These are phyloP conservation scores for Buddleja alternifolia DNA, from an alignment of 257 asterid genomes.

Conservation along the genomic window DNA sequence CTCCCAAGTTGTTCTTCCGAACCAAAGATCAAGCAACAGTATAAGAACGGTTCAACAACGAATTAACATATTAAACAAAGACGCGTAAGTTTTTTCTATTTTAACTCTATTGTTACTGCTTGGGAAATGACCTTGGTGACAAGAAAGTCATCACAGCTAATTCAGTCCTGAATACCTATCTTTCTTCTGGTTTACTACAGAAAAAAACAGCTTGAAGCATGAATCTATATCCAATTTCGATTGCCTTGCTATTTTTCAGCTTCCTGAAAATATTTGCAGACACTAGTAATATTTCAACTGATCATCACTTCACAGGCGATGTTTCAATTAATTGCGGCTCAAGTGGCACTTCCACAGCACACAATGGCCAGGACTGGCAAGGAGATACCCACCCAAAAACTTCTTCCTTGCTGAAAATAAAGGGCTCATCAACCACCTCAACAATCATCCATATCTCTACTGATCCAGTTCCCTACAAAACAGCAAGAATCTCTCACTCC, in stretches of 20 bases:
- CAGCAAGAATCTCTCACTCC: constrained; percentile 18
- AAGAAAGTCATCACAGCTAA: no score
- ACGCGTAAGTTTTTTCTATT: no score
- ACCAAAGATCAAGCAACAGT: no score
- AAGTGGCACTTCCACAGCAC: not conserved
- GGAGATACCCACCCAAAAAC: not conserved
- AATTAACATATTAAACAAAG: no score
- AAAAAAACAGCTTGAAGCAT: no score
- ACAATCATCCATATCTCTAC: not conserved
- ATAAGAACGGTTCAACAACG: no score
- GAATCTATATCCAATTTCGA: not conserved
- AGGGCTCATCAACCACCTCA: constrained; percentile 4
- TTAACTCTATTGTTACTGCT: no score
- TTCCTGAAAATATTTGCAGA: not conserved
- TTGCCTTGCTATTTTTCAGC: not conserved
- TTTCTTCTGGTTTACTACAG: no score
- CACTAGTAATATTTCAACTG: no score
- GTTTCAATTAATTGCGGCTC: constrained; percentile 14
- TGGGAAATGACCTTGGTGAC: no score
- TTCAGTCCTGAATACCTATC: no score
- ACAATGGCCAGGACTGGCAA: not conserved
- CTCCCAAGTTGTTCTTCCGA: no score
- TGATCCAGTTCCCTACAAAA: constrained; percentile 20
- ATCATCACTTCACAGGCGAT: not conserved
- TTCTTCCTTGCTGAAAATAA: not conserved